Conservation (phyloP, 495 filamentous ascomycete species). For the Penicillium alfredii region DNA sequence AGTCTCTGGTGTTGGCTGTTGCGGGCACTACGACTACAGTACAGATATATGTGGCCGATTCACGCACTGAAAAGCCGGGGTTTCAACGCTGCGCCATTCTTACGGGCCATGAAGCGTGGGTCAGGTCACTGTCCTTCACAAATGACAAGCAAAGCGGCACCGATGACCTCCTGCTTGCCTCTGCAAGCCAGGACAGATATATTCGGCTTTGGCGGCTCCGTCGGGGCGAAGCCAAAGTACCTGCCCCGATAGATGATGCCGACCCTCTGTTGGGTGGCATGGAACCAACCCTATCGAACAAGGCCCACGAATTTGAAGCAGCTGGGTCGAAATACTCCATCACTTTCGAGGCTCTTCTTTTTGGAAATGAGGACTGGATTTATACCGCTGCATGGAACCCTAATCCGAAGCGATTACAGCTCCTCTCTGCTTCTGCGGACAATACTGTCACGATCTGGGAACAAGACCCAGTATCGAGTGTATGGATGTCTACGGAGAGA, state of each 20-base stretch:
- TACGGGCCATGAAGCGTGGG: conserved; percentile 91
- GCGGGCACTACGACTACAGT: conserved; percentile 74
- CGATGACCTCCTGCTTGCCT: conserved; percentile 77
- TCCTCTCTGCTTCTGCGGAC: conserved; percentile 90
- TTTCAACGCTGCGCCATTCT: conserved; percentile 76
- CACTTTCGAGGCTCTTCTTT: conserved; percentile 89
- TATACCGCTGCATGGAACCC: conserved; percentile 77
- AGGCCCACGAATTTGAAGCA: conserved; percentile 67
- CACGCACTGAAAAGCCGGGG: conserved; percentile 24
- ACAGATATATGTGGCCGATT: conserved; percentile 63
- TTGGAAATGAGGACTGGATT: conserved; percentile 98
- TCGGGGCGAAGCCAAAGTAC: conserved; percentile 46
- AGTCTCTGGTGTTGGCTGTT: conserved; percentile 63
- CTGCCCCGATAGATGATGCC: conserved; percentile 33
- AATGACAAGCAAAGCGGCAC: conserved; percentile 48
- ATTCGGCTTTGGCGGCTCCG: conserved; percentile 89
- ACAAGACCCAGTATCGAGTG: conserved; percentile 70
- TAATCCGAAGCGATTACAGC: conserved; percentile 50
- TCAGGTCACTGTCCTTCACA: conserved; percentile 75
- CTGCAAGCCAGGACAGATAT: conserved; percentile 96
- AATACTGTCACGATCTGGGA: conserved; percentile 93
- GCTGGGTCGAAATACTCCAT: conserved; percentile 59
- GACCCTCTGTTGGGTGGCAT: conserved; percentile 56
- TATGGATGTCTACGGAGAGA: conserved; percentile 79
- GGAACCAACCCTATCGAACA: conserved; percentile 68